Evolutionary conservation across 768 basidiomycete species (phyloP).

Genomic region (Mycena maculata): DNA sequence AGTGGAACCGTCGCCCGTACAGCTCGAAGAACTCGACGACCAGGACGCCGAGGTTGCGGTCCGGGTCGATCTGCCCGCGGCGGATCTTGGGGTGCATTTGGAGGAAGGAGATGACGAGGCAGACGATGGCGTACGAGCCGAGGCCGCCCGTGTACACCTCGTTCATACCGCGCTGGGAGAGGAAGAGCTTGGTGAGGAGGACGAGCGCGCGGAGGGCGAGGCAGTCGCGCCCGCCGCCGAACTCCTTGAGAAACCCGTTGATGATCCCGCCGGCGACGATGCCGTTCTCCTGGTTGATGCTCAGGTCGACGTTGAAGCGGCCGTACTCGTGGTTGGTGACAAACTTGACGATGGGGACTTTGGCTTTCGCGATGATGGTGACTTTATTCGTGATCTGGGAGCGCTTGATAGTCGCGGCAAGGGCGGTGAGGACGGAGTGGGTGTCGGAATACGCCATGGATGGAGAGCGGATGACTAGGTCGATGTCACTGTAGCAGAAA

Average conservation of each 20-base stretch:
- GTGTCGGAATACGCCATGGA: slow-evolving; percentile 79
- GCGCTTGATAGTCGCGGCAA: slow-evolving; percentile 83
- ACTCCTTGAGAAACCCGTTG: slow-evolving; percentile 78
- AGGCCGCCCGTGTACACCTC: slow-evolving; percentile 98
- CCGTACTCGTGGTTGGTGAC: slow-evolving; percentile 74
- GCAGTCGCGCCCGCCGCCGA: slow-evolving; percentile 52
- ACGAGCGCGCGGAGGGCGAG: slow-evolving; percentile 87
- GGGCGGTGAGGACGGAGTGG: slow-evolving; percentile 74
- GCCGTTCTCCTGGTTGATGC: slow-evolving; percentile 91
- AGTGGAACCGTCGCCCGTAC: slow-evolving; percentile 93
- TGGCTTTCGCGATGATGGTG: slow-evolving; percentile 91
- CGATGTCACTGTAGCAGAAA: slow-evolving; percentile 80
- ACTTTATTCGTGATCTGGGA: slow-evolving; percentile 81
- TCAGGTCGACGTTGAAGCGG: slow-evolving; percentile 91
- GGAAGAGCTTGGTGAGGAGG: slow-evolving; percentile 90
- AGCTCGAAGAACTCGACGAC: slow-evolving; percentile 98
- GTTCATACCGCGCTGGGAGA: slow-evolving; percentile 92
- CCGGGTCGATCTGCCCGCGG: slow-evolving; percentile 86
- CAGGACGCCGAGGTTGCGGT: slow-evolving; percentile 91
- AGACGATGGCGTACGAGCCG: slow-evolving; percentile 95
- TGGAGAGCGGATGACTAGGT: slow-evolving; percentile 87
- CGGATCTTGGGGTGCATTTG: slow-evolving; percentile 98
- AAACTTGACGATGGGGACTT: slow-evolving; percentile 98
- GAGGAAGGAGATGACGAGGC: slow-evolving; percentile 91
- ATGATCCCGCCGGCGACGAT: slow-evolving; percentile 82